These are phyloP conservation scores for Plasmodium adleri DNA, from an alignment of 169 alveolate species.

Conservation along the genomic window DNA sequence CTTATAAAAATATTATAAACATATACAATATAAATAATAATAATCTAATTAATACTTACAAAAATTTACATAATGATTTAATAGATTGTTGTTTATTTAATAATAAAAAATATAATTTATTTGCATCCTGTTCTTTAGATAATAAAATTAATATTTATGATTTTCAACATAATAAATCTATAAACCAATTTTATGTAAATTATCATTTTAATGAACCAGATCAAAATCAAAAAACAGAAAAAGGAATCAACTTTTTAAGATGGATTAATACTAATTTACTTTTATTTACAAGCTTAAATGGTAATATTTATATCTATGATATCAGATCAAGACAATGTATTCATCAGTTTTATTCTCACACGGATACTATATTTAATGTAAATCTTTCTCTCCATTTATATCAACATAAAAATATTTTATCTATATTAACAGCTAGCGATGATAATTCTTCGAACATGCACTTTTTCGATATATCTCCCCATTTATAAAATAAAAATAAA, in stretches of 20 bases:
- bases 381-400: slow-evolving; percentile 56
- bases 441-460: slow-evolving; percentile 61
- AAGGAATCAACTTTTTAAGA: slow-evolving; percentile 50
- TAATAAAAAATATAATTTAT: slow-evolving; percentile 44
- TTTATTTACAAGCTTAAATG: slow-evolving; percentile 70
- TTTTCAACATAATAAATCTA: slow-evolving; percentile 39
- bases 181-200: slow-evolving; percentile 42
- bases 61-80: slow-evolving; percentile 40
- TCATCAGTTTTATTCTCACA: slow-evolving; percentile 66
- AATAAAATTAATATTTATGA: slow-evolving; percentile 49
- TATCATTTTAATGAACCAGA: slow-evolving; percentile 36
- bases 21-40: slow-evolving; percentile 34
- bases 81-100: slow-evolving; percentile 66
- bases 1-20: slow-evolving; percentile 29
- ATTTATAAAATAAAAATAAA: not conserved
- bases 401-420: slow-evolving; percentile 36
- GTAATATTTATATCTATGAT: slow-evolving; percentile 63
- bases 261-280: slow-evolving; percentile 61
- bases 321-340: slow-evolving; percentile 57
- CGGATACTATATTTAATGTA: slow-evolving; percentile 62
- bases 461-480: slow-evolving; percentile 29
- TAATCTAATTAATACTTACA: slow-evolving; percentile 26
- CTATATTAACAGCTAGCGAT: slow-evolving; percentile 66
- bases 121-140: slow-evolving; percentile 70
- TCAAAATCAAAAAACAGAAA: slow-evolving; percentile 30